Base-by-base conservation (phyloP, 106 monocot genomes). In the Dendrobium huoshanense region DNA sequence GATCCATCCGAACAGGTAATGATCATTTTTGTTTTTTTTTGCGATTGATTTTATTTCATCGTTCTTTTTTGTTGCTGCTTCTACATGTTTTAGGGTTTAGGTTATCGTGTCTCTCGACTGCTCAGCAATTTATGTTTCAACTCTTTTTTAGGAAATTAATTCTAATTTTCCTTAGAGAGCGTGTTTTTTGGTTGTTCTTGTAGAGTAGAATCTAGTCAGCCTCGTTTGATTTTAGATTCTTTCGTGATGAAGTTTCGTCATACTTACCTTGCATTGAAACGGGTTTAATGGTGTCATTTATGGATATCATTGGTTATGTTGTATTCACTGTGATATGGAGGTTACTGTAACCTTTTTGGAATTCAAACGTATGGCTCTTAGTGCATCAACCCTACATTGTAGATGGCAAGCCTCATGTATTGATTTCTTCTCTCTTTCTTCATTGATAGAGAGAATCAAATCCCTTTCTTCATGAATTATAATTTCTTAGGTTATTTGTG, bases 1-100 rank as follows among this genome's bases (percentile, higher is more conserved):
- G 88, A 89, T 29, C 85, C 87, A 24, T 80, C 88, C 42, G 88
- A 93, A 75, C 96, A 93, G 89, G 95, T 93, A 25, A n/a, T 48
- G 22, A 24, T 76, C 24, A 29, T 45, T 43, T 45, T n/a, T 22
- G n/a, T 43, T 43, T 42, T n/a, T 1, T 27, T 0, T 31, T 29
- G 37, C 37, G 2, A 37, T 70, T 37, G 13, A 64, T 24, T 64
- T 24, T 24, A 72, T 72, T 72, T 72, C 10, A 72, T 40, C 40
- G 17, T 37, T 8, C 29, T 40, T 72, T 13, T 44, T 19, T 74
- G 1, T n/a, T 16, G 9, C 15, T 70, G 16, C 37, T 68, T 31
- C 3, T 31, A 1, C 15, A 25, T 29, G 67, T 68, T 68, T 31
- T 37, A 37, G 9, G 29, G 2, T 33, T 70, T 33, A 37, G 37